These are phyloP conservation scores for Alliaria petiolata DNA, from an alignment of 345 rosid species.

Conservation along the genomic window DNA sequence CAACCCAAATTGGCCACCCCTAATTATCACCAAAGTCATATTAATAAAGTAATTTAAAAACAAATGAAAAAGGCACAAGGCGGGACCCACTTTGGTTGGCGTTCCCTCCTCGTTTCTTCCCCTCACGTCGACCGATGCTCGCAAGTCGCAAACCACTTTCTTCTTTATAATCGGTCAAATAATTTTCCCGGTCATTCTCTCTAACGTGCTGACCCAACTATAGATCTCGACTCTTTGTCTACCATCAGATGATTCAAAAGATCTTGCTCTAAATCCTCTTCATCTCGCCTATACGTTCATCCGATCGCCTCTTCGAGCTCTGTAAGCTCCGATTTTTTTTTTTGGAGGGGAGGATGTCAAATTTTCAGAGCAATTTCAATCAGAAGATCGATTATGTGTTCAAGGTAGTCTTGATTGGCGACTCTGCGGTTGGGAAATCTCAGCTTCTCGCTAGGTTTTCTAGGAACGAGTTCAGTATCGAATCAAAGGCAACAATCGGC, in stretches of 20 bases:
- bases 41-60: background rate
- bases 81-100: constrained; percentile 11
- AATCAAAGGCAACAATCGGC: constrained; percentile 69
- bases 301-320: background rate
- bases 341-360: constrained; percentile 31
- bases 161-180: background rate
- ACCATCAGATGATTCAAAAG: background rate
- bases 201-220: background rate
- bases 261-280: background rate
- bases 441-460: constrained; percentile 70
- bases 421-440: constrained; percentile 72
- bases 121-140: constrained; percentile 17
- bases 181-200: background rate
- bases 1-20: background rate
- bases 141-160: background rate
- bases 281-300: background rate
- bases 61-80: background rate
- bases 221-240: background rate
- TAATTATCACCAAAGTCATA: too few species aligned
- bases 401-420: constrained; percentile 62
- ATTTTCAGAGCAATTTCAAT: constrained; percentile 39
- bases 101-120: constrained; percentile 16
- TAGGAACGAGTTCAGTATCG: constrained; percentile 55
- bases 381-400: constrained; percentile 65
- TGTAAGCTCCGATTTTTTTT: background rate